A percentile compares a stretch with the other conserved stretches of the same genome.
These are phyloP conservation scores for Penicillium parvum DNA, from an alignment of 495 filamentous ascomycete species.

Conservation along the genomic window DNA sequence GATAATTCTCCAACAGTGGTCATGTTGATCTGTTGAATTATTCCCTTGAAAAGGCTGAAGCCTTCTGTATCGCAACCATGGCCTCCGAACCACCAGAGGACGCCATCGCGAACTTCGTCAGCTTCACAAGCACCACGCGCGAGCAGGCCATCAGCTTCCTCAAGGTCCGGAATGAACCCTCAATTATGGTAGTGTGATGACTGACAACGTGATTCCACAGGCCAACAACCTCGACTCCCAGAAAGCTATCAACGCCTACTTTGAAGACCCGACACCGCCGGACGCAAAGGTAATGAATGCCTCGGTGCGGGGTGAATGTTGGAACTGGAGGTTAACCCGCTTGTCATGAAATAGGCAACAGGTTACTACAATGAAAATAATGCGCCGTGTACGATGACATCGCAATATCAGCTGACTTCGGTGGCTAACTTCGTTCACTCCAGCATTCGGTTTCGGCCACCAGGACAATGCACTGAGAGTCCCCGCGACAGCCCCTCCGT, in stretches of 20 bases:
- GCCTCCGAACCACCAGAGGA: constrained; percentile 43
- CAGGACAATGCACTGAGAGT: constrained; percentile 45
- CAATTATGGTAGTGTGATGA: not conserved
- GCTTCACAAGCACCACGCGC: constrained; percentile 42
- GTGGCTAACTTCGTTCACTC: constrained; percentile 7
- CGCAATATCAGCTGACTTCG: not conserved
- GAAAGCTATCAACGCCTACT: constrained; percentile 51
- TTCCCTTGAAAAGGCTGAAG: not conserved
- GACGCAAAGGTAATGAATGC: constrained; percentile 26
- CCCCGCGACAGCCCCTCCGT: constrained; percentile 50
- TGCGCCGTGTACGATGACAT: constrained; percentile 15
- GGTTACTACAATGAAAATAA: constrained; percentile 23
- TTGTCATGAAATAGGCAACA: constrained; percentile 13
- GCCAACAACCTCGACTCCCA: constrained; percentile 45
- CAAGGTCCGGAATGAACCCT: constrained; percentile 28
- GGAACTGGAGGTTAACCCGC: constrained; percentile 8
- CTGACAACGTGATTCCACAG: constrained; percentile 20
- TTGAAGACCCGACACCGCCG: constrained; percentile 45
- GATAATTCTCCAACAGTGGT: not conserved
- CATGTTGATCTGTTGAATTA: constrained; percentile 5
- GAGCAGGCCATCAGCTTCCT: constrained; percentile 45
- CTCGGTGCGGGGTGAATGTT: not conserved
- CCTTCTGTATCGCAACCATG: constrained; percentile 25
- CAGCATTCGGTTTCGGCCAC: constrained; percentile 56
- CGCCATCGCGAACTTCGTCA: constrained; percentile 43